Conservation (phyloP, 768 basidiomycete genomes). For the Agrocybe praecox region DNA sequence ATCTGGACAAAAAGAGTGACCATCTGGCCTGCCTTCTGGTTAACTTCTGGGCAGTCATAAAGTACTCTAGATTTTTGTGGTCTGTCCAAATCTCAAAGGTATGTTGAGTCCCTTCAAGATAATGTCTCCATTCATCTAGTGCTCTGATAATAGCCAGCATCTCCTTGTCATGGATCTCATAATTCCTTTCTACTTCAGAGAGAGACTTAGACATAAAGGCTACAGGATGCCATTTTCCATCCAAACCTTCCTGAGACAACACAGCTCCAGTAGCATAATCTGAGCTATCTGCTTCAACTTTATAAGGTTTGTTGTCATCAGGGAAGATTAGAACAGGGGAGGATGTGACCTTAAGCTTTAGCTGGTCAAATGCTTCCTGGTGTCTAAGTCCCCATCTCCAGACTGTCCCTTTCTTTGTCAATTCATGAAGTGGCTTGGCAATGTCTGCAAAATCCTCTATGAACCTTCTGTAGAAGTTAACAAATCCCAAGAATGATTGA, state of each 20-base stretch:
- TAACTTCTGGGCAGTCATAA: slow-evolving; percentile 34
- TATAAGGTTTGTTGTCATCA: slow-evolving; percentile 3
- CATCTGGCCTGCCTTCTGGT: slow-evolving; percentile 45
- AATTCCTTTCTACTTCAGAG: slow-evolving; percentile 37
- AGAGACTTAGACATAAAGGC: slow-evolving; percentile 34
- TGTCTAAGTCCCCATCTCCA: slow-evolving; percentile 5
- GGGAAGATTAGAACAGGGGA: slow-evolving; percentile 5
- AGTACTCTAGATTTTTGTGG: slow-evolving; percentile 44
- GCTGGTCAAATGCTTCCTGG: slow-evolving; percentile 1
- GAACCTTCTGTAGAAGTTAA: slow-evolving; percentile 38
- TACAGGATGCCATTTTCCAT: slow-evolving; percentile 34
- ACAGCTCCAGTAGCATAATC: slow-evolving; percentile 41
- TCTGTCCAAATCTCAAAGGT: slow-evolving; percentile 31
- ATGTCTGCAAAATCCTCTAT: slow-evolving; percentile 30
- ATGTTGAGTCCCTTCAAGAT: slow-evolving; percentile 19
- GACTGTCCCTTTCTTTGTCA: background rate
- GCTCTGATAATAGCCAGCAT: slow-evolving; percentile 44
- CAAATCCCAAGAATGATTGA: slow-evolving; percentile 43
- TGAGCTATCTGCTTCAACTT: slow-evolving; percentile 34
- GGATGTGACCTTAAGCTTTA: background rate
- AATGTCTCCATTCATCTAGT: slow-evolving; percentile 27
- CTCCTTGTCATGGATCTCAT: slow-evolving; percentile 49
- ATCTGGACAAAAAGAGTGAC: slow-evolving; percentile 33
- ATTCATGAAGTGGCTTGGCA: slow-evolving; percentile 19
- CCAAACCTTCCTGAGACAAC: slow-evolving; percentile 25